Evolutionary conservation across 495 filamentous ascomycete species (phyloP), one percentile per base, ranked within the genome.

Genomic region (Aspergillus incahuasiensis): DNA sequence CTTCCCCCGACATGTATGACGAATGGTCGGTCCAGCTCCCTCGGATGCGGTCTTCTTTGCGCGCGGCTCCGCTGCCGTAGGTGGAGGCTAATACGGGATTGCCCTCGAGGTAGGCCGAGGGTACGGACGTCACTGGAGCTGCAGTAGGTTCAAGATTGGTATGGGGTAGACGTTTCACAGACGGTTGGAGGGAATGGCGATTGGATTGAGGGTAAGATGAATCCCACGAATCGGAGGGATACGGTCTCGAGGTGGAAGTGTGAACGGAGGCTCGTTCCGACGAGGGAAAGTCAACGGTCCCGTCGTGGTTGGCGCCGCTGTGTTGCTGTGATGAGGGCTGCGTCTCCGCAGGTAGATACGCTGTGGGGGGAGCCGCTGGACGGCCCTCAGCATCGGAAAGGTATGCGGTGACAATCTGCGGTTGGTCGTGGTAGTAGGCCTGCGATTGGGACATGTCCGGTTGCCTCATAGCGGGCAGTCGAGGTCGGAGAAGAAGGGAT

Each of bases 401-500:
- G 49, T 63, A 56, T 38, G 60, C 48, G 12, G 63, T 56, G 43
- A 66, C 58, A 56, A 66, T 57, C 35, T 59, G 57, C 49, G 52
- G 65, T 48, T 68, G 60, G 24, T 67, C 64, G 45, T 74, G 70
- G 55, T 68, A 66, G 38, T 73, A 73, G 61, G 68, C 70, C 59
- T 71, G 64, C 55, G 63, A 70, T 67, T 73, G 68, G 62, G 73
- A 67, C 73, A 74, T 75, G 63, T 70, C 71, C 58, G 69, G 69
- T 42, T 63, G 64, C 59, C 59, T 62, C 70, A 75, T 73, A 61
- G 60, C 59, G 57, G 63, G 59, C 53, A 47, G 54, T 58, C 52
- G 42, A 59, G 52, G 41, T 42, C 54, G 40, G 21, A 30, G 30
- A 52, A 44, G 39, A 44, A 46, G 35, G 40, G 54, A 45, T 55